Percentiles rank a stretch among this genome's conserved stretches.
phyloP scores from a whole-genome alignment of 495 filamentous ascomycete species.

The Ramalina intermedia region DNA sequence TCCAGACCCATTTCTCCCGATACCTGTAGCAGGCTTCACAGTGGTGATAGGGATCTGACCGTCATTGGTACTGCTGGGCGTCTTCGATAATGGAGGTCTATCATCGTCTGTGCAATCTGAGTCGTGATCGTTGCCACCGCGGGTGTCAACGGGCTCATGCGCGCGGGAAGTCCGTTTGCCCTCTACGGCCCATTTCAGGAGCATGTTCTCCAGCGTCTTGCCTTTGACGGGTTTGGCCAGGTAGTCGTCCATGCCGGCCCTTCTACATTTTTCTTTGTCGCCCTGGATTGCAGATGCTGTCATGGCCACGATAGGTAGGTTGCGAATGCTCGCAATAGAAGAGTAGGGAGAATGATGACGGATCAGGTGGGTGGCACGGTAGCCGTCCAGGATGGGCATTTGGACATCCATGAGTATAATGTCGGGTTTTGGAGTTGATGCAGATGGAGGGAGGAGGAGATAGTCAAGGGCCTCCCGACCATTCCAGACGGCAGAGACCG shows the following conservation, averaged over 20 bases:
- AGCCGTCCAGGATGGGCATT: constrained; percentile 74
- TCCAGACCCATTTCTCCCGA: neutral
- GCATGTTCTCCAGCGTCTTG: constrained; percentile 54
- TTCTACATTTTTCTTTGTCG: constrained; percentile 61
- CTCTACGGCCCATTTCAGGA: constrained; percentile 38
- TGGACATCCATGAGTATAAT: constrained; percentile 85
- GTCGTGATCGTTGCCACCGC: constrained; percentile 4
- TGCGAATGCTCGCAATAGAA: constrained; percentile 27
- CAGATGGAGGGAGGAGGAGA: constrained; percentile 23
- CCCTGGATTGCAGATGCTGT: constrained; percentile 73
- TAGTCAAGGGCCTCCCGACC: constrained; percentile 66
- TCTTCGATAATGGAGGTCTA: neutral
- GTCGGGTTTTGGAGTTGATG: constrained; percentile 37
- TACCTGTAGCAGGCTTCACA: neutral
- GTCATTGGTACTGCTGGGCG: neutral
- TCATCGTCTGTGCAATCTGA: constrained; percentile 6
- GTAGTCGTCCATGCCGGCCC: constrained; percentile 76
- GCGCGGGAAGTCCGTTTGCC: constrained; percentile 5
- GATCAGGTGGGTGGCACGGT: constrained; percentile 58
- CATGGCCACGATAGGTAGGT: constrained; percentile 65
- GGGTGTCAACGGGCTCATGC: neutral
- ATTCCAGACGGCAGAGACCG: constrained; percentile 55
- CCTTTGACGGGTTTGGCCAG: constrained; percentile 63
- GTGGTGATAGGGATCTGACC: neutral
- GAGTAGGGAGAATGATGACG: constrained; percentile 45